phyloP scores from a whole-genome alignment of 345 rosid species.

The Rhodamnia argentea region DNA sequence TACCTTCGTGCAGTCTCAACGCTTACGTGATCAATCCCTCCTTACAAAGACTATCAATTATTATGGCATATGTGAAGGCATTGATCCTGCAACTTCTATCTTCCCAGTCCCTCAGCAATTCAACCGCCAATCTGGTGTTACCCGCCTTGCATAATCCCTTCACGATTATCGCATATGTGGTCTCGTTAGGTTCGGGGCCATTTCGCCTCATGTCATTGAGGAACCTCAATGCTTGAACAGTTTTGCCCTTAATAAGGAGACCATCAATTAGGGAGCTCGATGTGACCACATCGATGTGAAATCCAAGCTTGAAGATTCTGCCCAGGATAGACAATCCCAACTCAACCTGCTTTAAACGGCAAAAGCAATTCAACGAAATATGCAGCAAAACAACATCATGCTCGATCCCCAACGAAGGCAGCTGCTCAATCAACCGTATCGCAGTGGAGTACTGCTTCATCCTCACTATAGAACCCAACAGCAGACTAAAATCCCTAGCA shows the following conservation, averaged over 20 bases:
- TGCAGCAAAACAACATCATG: neutral
- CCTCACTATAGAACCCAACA: neutral
- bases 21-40: neutral
- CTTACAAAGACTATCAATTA: neutral
- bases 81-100: neutral
- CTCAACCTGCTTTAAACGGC: neutral
- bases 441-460: neutral
- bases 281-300: neutral
- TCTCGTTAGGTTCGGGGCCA: fast-evolving
- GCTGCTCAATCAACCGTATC: neutral
- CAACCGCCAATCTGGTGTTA: neutral
- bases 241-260: neutral
- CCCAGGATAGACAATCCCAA: neutral
- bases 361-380: neutral
- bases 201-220: neutral
- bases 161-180: neutral
- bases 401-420: neutral
- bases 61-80: neutral
- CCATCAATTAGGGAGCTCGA: neutral
- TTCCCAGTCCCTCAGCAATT: neutral
- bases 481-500: neutral
- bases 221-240: neutral
- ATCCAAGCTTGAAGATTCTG: neutral
- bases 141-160: neutral
- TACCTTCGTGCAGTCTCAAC: neutral